These are phyloP conservation scores for Vickermania ingenoplastis DNA, from an alignment of 208 protist genomes.

Conservation along the genomic window DNA sequence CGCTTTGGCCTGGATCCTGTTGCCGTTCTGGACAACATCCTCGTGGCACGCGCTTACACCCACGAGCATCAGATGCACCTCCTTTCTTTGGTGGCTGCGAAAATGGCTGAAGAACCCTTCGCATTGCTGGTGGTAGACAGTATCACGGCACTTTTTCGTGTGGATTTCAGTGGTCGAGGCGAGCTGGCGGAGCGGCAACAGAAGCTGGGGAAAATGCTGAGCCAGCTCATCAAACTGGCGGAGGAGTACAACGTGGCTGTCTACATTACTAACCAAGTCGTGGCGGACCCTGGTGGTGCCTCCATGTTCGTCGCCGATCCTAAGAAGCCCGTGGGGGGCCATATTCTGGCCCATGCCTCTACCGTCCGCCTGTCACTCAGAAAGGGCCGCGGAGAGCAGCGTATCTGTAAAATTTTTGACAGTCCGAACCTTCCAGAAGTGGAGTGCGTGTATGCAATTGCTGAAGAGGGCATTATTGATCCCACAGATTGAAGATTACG, in stretches of 20 bases:
- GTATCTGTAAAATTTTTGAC: constrained; percentile 98
- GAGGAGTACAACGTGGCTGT: constrained; percentile 99
- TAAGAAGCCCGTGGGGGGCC: constrained; percentile 98
- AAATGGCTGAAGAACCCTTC: constrained; percentile 90
- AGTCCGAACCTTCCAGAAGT: constrained; percentile 95
- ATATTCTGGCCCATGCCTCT: constrained; percentile 98
- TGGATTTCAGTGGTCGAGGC: constrained; percentile 96
- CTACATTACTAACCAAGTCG: constrained; percentile 99
- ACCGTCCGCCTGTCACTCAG: constrained; percentile 92
- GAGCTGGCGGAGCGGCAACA: constrained; percentile 96
- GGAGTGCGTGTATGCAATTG: constrained; percentile 94
- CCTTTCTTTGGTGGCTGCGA: constrained; percentile 82
- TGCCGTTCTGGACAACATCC: constrained; percentile 95
- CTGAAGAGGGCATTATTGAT: constrained; percentile 94
- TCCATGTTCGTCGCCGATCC: constrained; percentile 97
- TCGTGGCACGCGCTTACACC: constrained; percentile 96
- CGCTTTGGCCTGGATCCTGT: constrained; percentile 91
- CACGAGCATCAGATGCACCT: constrained; percentile 91
- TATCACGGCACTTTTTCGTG: constrained; percentile 97
- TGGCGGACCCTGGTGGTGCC: constrained; percentile 95
- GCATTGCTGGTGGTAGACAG: constrained; percentile 96
- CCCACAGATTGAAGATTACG: constrained; percentile 83
- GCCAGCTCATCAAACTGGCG: constrained; percentile 94
- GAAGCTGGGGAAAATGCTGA: constrained; percentile 89
- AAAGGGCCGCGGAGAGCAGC: constrained; percentile 95